Conservation (phyloP, 768 basidiomycete genomes). For the Psilocybe cyanescens region DNA sequence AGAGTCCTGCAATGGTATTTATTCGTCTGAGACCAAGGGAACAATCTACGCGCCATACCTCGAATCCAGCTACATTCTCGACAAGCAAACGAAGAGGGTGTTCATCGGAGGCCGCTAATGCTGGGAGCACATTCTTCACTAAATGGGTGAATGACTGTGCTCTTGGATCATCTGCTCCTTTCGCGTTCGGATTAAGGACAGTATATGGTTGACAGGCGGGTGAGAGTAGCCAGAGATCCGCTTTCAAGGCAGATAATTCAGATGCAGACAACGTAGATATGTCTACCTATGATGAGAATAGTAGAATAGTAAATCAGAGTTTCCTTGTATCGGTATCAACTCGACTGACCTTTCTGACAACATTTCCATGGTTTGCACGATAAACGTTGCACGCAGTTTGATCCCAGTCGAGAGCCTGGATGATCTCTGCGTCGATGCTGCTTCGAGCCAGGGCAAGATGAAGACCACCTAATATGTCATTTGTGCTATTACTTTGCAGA, state of each 20-base stretch:
- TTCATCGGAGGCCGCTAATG: constrained; percentile 43
- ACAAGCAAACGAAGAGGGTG: constrained; percentile 68
- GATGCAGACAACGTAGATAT: constrained; percentile 59
- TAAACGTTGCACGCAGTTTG: constrained; percentile 75
- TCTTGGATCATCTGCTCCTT: constrained; percentile 73
- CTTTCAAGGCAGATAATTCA: constrained; percentile 48
- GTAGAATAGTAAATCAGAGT: background rate
- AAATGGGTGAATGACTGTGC: constrained; percentile 79
- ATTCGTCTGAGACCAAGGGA: background rate
- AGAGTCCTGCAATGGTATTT: constrained; percentile 51
- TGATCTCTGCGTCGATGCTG: constrained; percentile 45
- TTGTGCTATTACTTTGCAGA: background rate
- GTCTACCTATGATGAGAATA: constrained; percentile 46
- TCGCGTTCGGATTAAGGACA: constrained; percentile 71
- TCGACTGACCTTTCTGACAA: constrained; percentile 53
- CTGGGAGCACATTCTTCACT: constrained; percentile 63
- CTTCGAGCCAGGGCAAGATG: constrained; percentile 68
- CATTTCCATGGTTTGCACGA: constrained; percentile 56
- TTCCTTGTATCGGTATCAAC: background rate
- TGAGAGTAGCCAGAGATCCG: constrained; percentile 77
- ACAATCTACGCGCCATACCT: constrained; percentile 46
- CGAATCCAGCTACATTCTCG: constrained; percentile 86
- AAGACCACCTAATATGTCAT: constrained; percentile 60
- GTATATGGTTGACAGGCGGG: constrained; percentile 89
- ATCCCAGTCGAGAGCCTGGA: constrained; percentile 86